Conservation (phyloP, 495 filamentous ascomycete species). For the Friedmanniomyces endolithicus region DNA sequence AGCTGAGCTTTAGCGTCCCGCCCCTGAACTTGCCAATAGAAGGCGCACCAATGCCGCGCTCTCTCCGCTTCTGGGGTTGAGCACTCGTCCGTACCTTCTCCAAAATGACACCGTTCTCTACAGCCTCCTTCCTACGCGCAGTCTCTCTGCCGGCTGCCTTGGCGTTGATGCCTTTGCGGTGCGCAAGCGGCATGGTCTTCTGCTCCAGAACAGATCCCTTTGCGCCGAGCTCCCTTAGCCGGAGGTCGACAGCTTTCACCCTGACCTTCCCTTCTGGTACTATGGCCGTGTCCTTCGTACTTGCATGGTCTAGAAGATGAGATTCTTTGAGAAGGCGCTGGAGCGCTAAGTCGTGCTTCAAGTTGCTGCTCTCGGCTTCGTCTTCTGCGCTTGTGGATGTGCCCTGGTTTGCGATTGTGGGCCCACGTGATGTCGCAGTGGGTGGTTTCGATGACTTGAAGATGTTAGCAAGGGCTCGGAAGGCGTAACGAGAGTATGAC, state of each 20-base stretch:
- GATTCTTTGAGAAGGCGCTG: constrained; percentile 85
- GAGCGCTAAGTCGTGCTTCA: constrained; percentile 86
- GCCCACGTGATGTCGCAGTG: constrained; percentile 15
- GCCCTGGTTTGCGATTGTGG: constrained; percentile 1
- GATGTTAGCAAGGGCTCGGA: constrained; percentile 2
- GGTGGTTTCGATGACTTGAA: constrained; percentile 42
- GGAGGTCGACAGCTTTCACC: constrained; percentile 68
- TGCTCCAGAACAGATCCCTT: constrained; percentile 61
- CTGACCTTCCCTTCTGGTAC: constrained; percentile 47
- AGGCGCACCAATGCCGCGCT: constrained; percentile 60
- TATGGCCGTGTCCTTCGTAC: constrained; percentile 28
- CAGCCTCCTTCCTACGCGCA: constrained; percentile 61
- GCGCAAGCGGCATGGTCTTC: constrained; percentile 70
- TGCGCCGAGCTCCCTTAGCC: constrained; percentile 66
- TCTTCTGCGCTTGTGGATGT: constrained; percentile 38
- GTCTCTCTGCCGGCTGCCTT: constrained; percentile 53
- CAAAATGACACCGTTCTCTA: constrained; percentile 81
- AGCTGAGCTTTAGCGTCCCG: constrained; percentile 67
- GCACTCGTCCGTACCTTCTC: constrained; percentile 42
- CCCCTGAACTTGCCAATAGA: constrained; percentile 67
- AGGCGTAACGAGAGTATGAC: not conserved
- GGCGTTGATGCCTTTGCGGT: constrained; percentile 63
- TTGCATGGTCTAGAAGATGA: constrained; percentile 63
- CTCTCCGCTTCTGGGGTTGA: constrained; percentile 38
- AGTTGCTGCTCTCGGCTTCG: constrained; percentile 44